Evolutionary conservation across 108 stramenopile genomes (phyloP), one percentile per base, ranked within the genome.

Genomic region (Stephanodiscus triporus): DNA sequence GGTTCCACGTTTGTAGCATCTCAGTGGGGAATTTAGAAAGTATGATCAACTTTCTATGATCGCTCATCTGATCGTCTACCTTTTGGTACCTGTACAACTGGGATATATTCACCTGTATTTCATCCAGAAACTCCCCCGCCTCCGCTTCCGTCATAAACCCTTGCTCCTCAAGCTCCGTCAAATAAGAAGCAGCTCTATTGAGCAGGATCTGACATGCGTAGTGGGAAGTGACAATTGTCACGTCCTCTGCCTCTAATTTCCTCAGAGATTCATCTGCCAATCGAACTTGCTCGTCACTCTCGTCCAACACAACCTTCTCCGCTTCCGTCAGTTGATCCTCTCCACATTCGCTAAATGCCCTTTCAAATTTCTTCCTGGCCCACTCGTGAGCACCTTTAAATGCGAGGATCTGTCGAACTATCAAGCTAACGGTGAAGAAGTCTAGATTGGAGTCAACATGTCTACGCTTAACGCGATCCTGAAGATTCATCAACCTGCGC

Each of bases 171-270:
- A 90, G 77, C 29, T 69, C 76, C 47, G 81, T 71, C 40, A 89
- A 49, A 58, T 83, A 82, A 24, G 70, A 29, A 27, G 86, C 80
- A 32, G 63, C 66, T 27, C 23, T 73, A 56, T 66, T 85, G 37
- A 91, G 79, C 32, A 94, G 68, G 38, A 91, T 84, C 27, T 77
- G 81, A 64, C 93, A 94, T 14, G 85, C 76, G 45, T 85, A 87
- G 84, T 89, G 91, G 27, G 87, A 86, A 53, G 74, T 68, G 2
- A 85, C 80, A 37, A 70, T 42, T 26, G 70, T 57, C 4, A 85
- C 77, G 60, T 86, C 80, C 5, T 71, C 38, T 14, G n/a, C 58
- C 26, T 81, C 80, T 17, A 75, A 72, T 10, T 71, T 38, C 0
- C 63, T 40, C 11, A 93, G 68, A 9, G 60, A 60, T 24, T 75